Percentiles rank a stretch among this genome's conserved stretches.
Evolutionary conservation across 2,329 filamentous ascomycete species (phyloP).

Genomic region (Dactylellina parvicollis): DNA sequence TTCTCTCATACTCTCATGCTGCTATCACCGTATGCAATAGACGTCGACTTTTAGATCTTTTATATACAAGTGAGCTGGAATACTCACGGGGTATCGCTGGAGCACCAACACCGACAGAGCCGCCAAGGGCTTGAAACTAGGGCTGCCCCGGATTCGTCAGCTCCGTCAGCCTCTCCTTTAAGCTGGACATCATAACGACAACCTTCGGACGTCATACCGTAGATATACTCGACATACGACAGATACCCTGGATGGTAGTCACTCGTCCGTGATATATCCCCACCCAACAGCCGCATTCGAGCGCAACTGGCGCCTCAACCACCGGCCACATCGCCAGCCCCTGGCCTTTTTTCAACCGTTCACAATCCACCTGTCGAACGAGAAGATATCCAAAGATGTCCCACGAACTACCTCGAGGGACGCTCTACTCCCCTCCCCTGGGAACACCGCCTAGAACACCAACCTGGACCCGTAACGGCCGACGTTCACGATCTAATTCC

Average conservation of each 20-base stretch:
- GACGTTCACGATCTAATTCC: constrained; percentile 25
- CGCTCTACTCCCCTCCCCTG: constrained; percentile 56
- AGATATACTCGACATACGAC: background rate
- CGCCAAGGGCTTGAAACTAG: background rate
- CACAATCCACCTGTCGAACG: no score
- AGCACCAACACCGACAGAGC: background rate
- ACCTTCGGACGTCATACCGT: background rate
- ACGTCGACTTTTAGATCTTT: no score
- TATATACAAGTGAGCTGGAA: no score
- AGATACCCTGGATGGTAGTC: background rate
- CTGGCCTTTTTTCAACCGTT: no score
- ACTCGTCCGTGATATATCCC: background rate
- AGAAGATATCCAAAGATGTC: constrained; percentile 20
- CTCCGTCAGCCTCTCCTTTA: background rate
- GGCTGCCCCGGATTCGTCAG: background rate
- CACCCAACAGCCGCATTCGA: constrained; percentile 13
- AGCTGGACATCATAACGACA: background rate
- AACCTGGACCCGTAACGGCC: constrained; percentile 50
- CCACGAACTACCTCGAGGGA: constrained; percentile 45
- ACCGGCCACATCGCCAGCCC: no score
- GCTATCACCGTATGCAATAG: no score
- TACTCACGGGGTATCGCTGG: no score
- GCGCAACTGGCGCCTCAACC: background rate
- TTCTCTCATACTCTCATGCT: no score
- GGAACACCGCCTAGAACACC: constrained; percentile 48